These are phyloP conservation scores for Ramularia collo-cygni DNA, from an alignment of 2,329 filamentous ascomycete species.

Conservation along the genomic window DNA sequence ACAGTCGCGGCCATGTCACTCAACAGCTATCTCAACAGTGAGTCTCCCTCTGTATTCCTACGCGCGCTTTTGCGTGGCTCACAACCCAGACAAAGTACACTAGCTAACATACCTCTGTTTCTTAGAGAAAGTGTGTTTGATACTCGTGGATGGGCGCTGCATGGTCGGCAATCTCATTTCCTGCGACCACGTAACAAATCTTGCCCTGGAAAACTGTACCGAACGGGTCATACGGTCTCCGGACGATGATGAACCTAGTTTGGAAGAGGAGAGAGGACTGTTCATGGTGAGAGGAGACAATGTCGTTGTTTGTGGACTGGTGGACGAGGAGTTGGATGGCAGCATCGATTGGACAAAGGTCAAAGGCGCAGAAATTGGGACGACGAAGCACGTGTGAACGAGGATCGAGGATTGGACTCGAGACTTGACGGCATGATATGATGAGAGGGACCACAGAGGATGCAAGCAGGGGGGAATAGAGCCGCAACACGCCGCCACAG, in stretches of 20 bases:
- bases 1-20: constrained; percentile 31
- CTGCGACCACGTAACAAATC: constrained; percentile 86
- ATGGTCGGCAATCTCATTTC: constrained; percentile 68
- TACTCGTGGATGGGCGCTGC: constrained; percentile 88
- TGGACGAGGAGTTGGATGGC: constrained; percentile 81
- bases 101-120: constrained; percentile 2
- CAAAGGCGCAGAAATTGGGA: constrained; percentile 72
- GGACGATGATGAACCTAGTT: constrained; percentile 75
- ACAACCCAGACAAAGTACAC: constrained; percentile 1
- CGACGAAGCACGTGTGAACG: constrained; percentile 55
- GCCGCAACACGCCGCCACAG: too few species aligned
- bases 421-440: too few species aligned
- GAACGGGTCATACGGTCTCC: constrained; percentile 84
- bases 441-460: background rate
- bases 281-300: constrained; percentile 94
- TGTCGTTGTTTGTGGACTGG: constrained; percentile 79
- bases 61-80: too few species aligned
- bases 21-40: constrained; percentile 40
- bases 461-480: too few species aligned
- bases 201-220: constrained; percentile 74
- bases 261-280: constrained; percentile 74
- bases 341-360: constrained; percentile 93
- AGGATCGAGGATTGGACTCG: too few species aligned
- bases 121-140: constrained; percentile 80
- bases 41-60: constrained; percentile 6